Evolutionary conservation across 2,329 filamentous ascomycete genomes (phyloP).

Genomic region (Shiraia bambusicola): DNA sequence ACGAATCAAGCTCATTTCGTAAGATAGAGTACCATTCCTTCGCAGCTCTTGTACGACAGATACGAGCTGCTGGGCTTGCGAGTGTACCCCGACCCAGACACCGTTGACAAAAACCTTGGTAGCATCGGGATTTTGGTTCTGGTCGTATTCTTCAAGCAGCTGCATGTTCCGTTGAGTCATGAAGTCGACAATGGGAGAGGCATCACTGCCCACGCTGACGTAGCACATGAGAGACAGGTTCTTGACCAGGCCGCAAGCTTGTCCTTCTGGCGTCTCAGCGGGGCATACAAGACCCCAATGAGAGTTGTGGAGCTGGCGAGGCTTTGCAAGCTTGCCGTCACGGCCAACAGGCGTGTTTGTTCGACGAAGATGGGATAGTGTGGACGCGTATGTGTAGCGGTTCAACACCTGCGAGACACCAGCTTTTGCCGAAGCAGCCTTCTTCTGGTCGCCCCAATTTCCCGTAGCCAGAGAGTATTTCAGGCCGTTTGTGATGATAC

Average conservation of each 20-base stretch:
- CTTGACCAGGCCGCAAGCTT: slow-evolving; percentile 97
- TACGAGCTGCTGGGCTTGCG: slow-evolving; percentile 83
- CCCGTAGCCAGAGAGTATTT: slow-evolving; percentile 97
- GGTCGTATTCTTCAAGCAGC: slow-evolving; percentile 84
- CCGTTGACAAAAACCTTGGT: slow-evolving; percentile 99
- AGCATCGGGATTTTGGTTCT: slow-evolving; percentile 72
- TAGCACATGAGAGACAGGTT: slow-evolving; percentile 98
- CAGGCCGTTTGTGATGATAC: slow-evolving; percentile 86
- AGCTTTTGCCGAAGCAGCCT: slow-evolving; percentile 89
- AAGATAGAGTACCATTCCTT: slow-evolving; percentile 78
- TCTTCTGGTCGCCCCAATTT: slow-evolving; percentile 99
- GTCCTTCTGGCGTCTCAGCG: slow-evolving; percentile 95
- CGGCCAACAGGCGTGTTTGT: slow-evolving; percentile 97
- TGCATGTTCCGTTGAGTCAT: slow-evolving; percentile 97
- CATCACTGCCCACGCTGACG: slow-evolving; percentile 90
- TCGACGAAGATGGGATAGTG: slow-evolving; percentile 90
- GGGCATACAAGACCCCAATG: slow-evolving; percentile 98
- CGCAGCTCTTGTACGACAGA: slow-evolving; percentile 75
- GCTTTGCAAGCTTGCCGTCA: slow-evolving; percentile 97
- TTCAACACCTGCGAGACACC: slow-evolving; percentile 98
- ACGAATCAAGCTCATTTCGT: slow-evolving; percentile 90
- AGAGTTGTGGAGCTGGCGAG: slow-evolving; percentile 95
- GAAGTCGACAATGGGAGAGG: slow-evolving; percentile 88
- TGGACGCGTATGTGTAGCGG: slow-evolving; percentile 95
- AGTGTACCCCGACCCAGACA: slow-evolving; percentile 94